A percentile compares a stretch with the other conserved stretches of the same genome.
These are phyloP conservation scores for Macrocybe sp. DNA, from an alignment of 1,284 basidiomycete species.

Conservation along the genomic window DNA sequence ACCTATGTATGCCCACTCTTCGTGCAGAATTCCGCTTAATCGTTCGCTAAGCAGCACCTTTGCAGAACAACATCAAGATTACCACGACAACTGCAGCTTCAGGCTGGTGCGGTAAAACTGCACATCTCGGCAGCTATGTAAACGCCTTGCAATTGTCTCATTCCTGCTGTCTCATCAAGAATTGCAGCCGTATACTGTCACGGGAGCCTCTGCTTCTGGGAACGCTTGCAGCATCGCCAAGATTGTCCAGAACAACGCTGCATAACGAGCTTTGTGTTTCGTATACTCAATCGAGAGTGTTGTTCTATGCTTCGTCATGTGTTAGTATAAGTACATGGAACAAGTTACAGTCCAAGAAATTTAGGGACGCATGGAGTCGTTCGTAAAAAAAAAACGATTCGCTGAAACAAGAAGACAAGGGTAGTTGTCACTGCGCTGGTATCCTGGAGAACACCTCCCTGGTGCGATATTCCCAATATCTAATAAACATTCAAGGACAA, in stretches of 20 bases:
- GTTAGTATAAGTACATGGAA: no score
- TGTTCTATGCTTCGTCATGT: no score
- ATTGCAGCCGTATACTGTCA: slow-evolving; percentile 19
- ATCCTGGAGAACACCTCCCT: neutral
- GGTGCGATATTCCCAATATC: slow-evolving; percentile 35
- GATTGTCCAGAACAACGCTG: slow-evolving; percentile 20
- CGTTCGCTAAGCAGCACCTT: neutral
- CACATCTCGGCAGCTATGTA: slow-evolving; percentile 21
- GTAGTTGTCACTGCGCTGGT: no score
- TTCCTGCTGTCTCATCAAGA: neutral
- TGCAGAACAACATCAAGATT: slow-evolving; percentile 22
- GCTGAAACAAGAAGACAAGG: no score
- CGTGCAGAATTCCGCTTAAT: neutral
- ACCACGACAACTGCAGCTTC: slow-evolving; percentile 23
- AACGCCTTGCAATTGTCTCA: slow-evolving; percentile 1
- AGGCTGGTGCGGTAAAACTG: slow-evolving; percentile 18
- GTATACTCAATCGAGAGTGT: no score
- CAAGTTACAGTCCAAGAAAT: no score
- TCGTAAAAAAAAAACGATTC: no score
- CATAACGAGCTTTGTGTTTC: neutral
- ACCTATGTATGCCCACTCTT: slow-evolving; percentile 16
- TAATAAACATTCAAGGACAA: slow-evolving; percentile 13
- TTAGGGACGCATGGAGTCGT: no score
- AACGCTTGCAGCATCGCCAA: slow-evolving; percentile 20
- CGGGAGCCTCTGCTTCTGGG: slow-evolving; percentile 17